Evolutionary conservation across 108 stramenopile species (phyloP).

Genomic region (Phaeodactylum tricornutum): DNA sequence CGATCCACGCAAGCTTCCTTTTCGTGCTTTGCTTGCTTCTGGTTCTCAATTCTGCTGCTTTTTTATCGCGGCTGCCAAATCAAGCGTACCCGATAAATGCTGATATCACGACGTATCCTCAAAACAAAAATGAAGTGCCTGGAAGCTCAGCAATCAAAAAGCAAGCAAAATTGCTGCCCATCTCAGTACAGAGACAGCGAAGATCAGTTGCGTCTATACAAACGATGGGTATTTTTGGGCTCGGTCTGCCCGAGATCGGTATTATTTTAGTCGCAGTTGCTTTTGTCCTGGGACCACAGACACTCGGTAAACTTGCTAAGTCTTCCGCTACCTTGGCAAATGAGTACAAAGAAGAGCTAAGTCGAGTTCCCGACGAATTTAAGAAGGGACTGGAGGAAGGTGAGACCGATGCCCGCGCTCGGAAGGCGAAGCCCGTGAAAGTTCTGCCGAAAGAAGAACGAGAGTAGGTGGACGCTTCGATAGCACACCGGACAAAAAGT

Average conservation of each 20-base stretch:
- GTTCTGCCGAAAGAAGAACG: slow-evolving; percentile 20
- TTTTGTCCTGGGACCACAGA: slow-evolving; percentile 87
- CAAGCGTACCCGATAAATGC: too few relatives aligned
- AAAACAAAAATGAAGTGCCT: too few relatives aligned
- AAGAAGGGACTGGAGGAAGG: slow-evolving; percentile 88
- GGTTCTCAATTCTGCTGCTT: too few relatives aligned
- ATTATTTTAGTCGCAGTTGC: slow-evolving; percentile 84
- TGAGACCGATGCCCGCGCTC: slow-evolving; percentile 46
- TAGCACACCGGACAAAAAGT: too few relatives aligned
- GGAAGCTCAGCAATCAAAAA: too few relatives aligned
- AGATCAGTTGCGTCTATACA: slow-evolving; percentile 68
- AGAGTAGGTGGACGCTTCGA: too few relatives aligned
- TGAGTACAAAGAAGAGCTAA: slow-evolving; percentile 65
- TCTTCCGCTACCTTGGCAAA: slow-evolving; percentile 90
- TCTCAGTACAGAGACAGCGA: slow-evolving; percentile 32
- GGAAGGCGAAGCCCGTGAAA: slow-evolving; percentile 25
- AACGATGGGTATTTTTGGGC: slow-evolving; percentile 84
- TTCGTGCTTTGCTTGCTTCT: too few relatives aligned
- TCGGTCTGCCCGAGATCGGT: slow-evolving; percentile 91
- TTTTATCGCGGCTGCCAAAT: too few relatives aligned
- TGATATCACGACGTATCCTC: too few relatives aligned
- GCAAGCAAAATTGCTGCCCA: too few relatives aligned
- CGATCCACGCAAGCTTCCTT: too few relatives aligned
- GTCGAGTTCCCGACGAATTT: slow-evolving; percentile 91
- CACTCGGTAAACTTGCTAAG: slow-evolving; percentile 82